These are phyloP conservation scores for Chalciporus sphaerocephalus DNA, from an alignment of 768 basidiomycete genomes.

Conservation along the genomic window DNA sequence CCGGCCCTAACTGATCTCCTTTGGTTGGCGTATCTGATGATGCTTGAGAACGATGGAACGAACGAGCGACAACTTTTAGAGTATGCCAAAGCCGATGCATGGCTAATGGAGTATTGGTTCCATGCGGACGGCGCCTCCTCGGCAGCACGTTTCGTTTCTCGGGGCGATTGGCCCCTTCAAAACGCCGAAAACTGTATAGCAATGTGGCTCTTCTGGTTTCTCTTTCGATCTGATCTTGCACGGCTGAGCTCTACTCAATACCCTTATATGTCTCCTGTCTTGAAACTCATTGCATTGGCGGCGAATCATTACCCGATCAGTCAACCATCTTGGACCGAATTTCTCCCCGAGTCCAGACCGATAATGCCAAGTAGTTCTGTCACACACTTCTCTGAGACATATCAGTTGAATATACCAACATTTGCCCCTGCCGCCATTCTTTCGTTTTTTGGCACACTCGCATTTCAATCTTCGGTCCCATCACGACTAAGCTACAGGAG, in stretches of 20 bases:
- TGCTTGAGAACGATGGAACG: conserved; percentile 76
- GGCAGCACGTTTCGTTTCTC: conserved; percentile 38
- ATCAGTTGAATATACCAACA: conserved; percentile 52
- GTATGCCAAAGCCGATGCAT: conserved; percentile 57
- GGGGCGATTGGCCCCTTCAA: conserved; percentile 54
- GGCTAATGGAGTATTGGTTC: conserved; percentile 69
- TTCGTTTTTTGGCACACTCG: conserved; percentile 58
- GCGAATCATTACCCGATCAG: conserved; percentile 65
- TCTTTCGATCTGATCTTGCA: conserved; percentile 54
- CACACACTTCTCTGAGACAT: conserved; percentile 43
- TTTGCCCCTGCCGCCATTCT: conserved; percentile 71
- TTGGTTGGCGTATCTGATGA: conserved; percentile 69
- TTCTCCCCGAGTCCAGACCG: conserved; percentile 34
- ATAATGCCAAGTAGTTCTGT: conserved; percentile 20
- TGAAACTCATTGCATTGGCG: conserved; percentile 62
- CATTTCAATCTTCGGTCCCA: conserved; percentile 23
- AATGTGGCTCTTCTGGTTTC: conserved; percentile 80
- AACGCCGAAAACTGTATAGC: conserved; percentile 52
- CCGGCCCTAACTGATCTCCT: conserved; percentile 41
- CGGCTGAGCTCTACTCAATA: conserved; percentile 35
- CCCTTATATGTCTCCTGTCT: conserved; percentile 44
- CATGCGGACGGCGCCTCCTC: conserved; percentile 52
- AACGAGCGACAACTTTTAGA: conserved; percentile 69
- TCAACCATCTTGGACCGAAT: conserved; percentile 55
- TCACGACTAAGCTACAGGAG: not conserved